Evolutionary conservation across 2,329 filamentous ascomycete genomes (phyloP).

Genomic region (Penicillium sp.): DNA sequence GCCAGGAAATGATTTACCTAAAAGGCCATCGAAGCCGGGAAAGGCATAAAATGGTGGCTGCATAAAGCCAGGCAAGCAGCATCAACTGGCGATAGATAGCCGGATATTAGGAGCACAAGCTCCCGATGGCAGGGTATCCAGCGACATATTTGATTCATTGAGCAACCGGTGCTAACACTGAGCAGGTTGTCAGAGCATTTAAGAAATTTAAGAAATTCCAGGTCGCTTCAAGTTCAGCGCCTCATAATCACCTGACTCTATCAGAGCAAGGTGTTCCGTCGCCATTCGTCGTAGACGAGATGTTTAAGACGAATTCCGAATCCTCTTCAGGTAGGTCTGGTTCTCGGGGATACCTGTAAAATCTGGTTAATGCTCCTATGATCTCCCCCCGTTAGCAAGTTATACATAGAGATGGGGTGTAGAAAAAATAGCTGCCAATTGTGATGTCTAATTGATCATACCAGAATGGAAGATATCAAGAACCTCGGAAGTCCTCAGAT

Average conservation of each 20-base stretch:
- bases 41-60: not conserved
- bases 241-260: not conserved
- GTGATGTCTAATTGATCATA: too few relatives aligned
- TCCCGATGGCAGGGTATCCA: not conserved
- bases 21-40: not conserved
- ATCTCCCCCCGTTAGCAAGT: too few relatives aligned
- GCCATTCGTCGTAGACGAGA: not conserved
- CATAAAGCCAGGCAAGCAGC: constrained; percentile 1
- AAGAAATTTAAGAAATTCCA: not conserved
- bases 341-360: not conserved
- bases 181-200: not conserved
- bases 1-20: not conserved
- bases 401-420: too few relatives aligned
- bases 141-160: not conserved
- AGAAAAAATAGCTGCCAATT: too few relatives aligned
- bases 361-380: too few relatives aligned
- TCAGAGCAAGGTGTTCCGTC: not conserved
- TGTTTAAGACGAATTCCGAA: not conserved
- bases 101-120: constrained; percentile 1
- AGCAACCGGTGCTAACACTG: not conserved
- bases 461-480: too few relatives aligned
- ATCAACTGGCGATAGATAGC: not conserved
- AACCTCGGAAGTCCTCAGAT: too few relatives aligned
- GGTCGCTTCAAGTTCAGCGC: not conserved
- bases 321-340: not conserved